A percentile compares a stretch with the other conserved stretches of the same genome.
These are phyloP conservation scores for Colletotrichum sp. DNA, from an alignment of 2,329 filamentous ascomycete species.

Conservation along the genomic window DNA sequence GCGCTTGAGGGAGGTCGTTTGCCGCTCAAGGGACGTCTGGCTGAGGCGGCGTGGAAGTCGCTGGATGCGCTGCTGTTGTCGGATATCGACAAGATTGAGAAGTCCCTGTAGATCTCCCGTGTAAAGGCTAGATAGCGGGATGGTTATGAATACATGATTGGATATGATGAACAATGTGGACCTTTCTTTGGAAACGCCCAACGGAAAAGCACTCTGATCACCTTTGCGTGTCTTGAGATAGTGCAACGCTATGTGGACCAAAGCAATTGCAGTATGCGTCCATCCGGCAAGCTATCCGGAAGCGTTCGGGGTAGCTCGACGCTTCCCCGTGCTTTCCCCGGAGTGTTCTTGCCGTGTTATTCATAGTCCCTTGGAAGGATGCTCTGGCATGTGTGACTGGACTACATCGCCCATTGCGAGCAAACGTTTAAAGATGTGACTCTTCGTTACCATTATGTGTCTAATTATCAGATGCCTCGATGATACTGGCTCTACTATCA, in stretches of 20 bases:
- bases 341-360: background rate
- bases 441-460: too few species aligned
- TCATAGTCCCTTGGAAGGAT: background rate
- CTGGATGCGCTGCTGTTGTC: slow-evolving; percentile 17
- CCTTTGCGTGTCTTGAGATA: background rate
- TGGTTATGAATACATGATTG: background rate
- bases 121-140: background rate
- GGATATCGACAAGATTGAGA: slow-evolving; percentile 22
- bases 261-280: background rate
- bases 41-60: slow-evolving; percentile 51
- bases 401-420: rapidly evolving
- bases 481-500: too few species aligned
- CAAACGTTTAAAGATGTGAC: background rate
- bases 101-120: background rate
- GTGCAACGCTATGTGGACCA: background rate
- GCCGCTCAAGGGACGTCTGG: slow-evolving; percentile 61
- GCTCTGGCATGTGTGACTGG: background rate
- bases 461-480: too few species aligned
- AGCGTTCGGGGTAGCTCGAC: background rate
- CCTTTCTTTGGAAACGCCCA: background rate
- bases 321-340: background rate
- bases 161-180: background rate
- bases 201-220: background rate
- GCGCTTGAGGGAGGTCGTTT: slow-evolving; percentile 63
- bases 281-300: background rate